phyloP scores from a whole-genome alignment of 768 basidiomycete genomes.

The Strobilomyces echinocephalus region DNA sequence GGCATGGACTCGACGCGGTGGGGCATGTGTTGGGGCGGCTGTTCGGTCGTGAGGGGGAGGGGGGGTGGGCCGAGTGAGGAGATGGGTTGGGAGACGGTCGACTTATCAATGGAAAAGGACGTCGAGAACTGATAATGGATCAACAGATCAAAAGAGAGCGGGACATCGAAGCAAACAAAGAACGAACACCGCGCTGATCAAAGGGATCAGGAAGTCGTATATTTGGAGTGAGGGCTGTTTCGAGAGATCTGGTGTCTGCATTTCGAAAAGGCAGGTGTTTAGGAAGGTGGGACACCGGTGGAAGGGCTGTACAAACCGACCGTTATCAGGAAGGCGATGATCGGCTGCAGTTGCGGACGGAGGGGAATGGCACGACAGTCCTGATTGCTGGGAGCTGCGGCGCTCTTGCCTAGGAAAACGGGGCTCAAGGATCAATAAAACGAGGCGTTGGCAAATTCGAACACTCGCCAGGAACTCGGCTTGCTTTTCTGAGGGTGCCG shows the following conservation, averaged over 20 bases:
- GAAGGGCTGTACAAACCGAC: slow-evolving; percentile 21
- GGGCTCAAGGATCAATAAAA: slow-evolving; percentile 12
- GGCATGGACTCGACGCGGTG: slow-evolving; percentile 43
- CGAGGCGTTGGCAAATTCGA: slow-evolving; percentile 17
- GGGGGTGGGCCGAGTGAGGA: slow-evolving; percentile 21
- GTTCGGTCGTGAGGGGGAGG: slow-evolving; percentile 13
- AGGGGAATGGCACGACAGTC: slow-evolving; percentile 13
- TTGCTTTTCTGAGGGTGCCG: slow-evolving; percentile 26
- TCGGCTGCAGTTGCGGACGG: slow-evolving; percentile 26
- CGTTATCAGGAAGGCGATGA: slow-evolving; percentile 33
- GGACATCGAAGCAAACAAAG: slow-evolving; percentile 29
- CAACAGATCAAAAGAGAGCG: slow-evolving; percentile 37
- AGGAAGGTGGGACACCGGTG: slow-evolving; percentile 23
- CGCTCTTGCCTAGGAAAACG: slow-evolving; percentile 27
- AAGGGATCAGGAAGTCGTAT: slow-evolving; percentile 29
- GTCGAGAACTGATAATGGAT: slow-evolving; percentile 38
- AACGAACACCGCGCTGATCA: slow-evolving; percentile 36
- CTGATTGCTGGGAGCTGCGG: slow-evolving; percentile 23
- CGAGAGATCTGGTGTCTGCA: slow-evolving; percentile 30
- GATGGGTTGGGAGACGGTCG: slow-evolving; percentile 20
- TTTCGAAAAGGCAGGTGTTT: slow-evolving; percentile 28
- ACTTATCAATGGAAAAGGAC: slow-evolving; percentile 36
- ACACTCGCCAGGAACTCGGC: slow-evolving; percentile 25
- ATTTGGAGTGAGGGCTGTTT: slow-evolving; percentile 32
- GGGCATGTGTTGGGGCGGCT: slow-evolving; percentile 38